A percentile compares a stretch with the other conserved stretches of the same genome.
Evolutionary conservation across 106 monocot genomes (phyloP).

Genomic region (Alisma plantagoaquatica): DNA sequence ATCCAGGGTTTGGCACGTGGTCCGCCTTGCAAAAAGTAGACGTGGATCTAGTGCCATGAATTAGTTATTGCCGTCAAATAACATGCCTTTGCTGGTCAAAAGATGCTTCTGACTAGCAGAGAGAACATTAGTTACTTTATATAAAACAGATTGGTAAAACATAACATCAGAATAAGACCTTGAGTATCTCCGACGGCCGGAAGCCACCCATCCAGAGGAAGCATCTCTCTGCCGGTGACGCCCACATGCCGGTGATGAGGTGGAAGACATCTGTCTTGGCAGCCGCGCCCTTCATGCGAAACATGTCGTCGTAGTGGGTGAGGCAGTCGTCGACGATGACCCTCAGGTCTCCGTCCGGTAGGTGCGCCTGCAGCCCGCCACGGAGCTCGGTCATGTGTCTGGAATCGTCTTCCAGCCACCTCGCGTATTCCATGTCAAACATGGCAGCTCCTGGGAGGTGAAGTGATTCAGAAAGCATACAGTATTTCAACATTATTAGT

Average conservation of each 20-base stretch:
- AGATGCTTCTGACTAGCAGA: background rate
- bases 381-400: constrained; percentile 61
- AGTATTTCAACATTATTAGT: too few species aligned
- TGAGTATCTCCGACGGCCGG: constrained; percentile 81
- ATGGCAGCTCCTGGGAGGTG: constrained; percentile 37
- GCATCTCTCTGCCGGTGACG: constrained; percentile 74
- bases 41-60: too few species aligned
- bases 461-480: too few species aligned
- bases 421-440: constrained; percentile 81
- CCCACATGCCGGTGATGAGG: constrained; percentile 88
- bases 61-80: background rate
- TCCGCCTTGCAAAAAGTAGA: too few species aligned
- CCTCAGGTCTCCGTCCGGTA: constrained; percentile 51
- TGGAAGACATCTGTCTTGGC: constrained; percentile 81
- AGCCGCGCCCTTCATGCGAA: constrained; percentile 43
- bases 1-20: too few species aligned
- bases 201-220: constrained; percentile 98
- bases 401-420: constrained; percentile 71
- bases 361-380: constrained; percentile 52
- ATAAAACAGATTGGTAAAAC: background rate
- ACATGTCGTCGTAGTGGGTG: constrained; percentile 62
- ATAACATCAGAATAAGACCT: constrained; percentile 25
- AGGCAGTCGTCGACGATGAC: constrained; percentile 67
- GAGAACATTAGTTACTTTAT: background rate
- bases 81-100: background rate